Conservation (phyloP, 176 grass and related monocot species). For the Miscanthus lutarioriparius region DNA sequence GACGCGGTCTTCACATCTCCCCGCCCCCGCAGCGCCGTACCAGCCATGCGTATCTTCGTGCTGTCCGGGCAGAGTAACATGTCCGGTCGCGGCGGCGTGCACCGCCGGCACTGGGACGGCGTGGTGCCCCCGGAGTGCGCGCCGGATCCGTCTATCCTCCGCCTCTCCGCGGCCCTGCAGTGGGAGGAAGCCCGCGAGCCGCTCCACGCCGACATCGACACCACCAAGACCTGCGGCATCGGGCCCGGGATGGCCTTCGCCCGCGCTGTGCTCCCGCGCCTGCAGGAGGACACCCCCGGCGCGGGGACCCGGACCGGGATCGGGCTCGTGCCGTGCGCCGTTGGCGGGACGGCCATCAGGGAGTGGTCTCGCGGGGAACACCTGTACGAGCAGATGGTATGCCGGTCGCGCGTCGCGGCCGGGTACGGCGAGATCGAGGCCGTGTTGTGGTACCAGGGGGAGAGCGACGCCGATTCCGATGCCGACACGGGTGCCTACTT, state of each 20-base stretch:
- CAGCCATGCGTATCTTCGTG: conserved; percentile 64
- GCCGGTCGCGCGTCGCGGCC: conserved; percentile 51
- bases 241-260: conserved; percentile 86
- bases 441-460: conserved; percentile 92
- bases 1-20: background rate
- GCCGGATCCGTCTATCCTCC: conserved; percentile 50
- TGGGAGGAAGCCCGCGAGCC: conserved; percentile 75
- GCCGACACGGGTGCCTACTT: conserved; percentile 45
- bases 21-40: background rate
- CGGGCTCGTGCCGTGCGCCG: conserved; percentile 77
- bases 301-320: conserved; percentile 6
- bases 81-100: conserved; percentile 83
- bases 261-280: conserved; percentile 46
- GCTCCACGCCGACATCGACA: conserved; percentile 83
- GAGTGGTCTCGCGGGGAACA: conserved; percentile 68
- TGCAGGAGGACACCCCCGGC: background rate
- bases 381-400: conserved; percentile 79
- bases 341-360: conserved; percentile 74
- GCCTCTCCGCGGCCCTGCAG: conserved; percentile 49
- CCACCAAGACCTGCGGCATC: conserved; percentile 63
- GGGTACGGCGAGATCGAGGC: conserved; percentile 65
- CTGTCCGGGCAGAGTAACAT: conserved; percentile 96
- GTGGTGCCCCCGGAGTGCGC: conserved; percentile 63
- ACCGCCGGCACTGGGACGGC: conserved; percentile 62
- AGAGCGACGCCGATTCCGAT: conserved; percentile 67